phyloP scores from a whole-genome alignment of 768 basidiomycete species.

The Kwoniella shandongensis region DNA sequence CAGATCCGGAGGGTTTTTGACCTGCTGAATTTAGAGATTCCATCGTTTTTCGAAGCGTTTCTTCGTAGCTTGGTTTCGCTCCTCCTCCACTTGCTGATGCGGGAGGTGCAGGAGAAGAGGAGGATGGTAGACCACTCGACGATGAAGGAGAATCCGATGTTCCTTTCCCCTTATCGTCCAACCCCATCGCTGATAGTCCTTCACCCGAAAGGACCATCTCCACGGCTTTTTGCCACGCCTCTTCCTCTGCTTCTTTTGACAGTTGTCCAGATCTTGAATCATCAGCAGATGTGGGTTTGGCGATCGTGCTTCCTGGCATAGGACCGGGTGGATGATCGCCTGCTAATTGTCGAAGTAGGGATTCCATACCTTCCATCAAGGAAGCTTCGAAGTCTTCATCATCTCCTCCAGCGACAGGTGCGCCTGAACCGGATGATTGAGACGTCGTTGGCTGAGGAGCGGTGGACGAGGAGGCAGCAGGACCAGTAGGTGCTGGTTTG shows the following conservation, averaged over 20 bases:
- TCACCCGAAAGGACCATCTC: slow-evolving; percentile 47
- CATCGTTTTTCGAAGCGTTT: slow-evolving; percentile 35
- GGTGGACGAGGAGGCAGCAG: slow-evolving; percentile 9
- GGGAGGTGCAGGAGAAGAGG: not conserved
- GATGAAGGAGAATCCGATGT: slow-evolving; percentile 1
- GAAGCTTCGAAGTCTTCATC: slow-evolving; percentile 49
- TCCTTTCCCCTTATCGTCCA: slow-evolving; percentile 22
- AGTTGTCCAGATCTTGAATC: too few relatives aligned
- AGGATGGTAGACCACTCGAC: too few relatives aligned
- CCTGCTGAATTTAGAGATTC: slow-evolving; percentile 30
- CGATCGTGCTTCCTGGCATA: slow-evolving; percentile 27
- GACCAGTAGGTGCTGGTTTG: not conserved
- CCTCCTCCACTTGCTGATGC: not conserved
- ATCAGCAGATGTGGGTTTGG: not conserved
- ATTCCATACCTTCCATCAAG: slow-evolving; percentile 50
- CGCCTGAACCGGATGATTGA: not conserved
- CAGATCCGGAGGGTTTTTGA: slow-evolving; percentile 3
- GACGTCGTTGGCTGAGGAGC: not conserved
- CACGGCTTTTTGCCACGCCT: slow-evolving; percentile 44
- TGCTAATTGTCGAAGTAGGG: slow-evolving; percentile 42
- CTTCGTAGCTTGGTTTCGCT: slow-evolving; percentile 30
- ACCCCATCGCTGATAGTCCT: slow-evolving; percentile 40
- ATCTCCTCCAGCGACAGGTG: slow-evolving; percentile 20
- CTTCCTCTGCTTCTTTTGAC: slow-evolving; percentile 41
- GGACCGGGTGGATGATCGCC: slow-evolving; percentile 45